Evolutionary conservation across 139 green algal species (phyloP), one percentile per base, ranked within the genome.

Genomic region (Zygnema circumcarinatum): DNA sequence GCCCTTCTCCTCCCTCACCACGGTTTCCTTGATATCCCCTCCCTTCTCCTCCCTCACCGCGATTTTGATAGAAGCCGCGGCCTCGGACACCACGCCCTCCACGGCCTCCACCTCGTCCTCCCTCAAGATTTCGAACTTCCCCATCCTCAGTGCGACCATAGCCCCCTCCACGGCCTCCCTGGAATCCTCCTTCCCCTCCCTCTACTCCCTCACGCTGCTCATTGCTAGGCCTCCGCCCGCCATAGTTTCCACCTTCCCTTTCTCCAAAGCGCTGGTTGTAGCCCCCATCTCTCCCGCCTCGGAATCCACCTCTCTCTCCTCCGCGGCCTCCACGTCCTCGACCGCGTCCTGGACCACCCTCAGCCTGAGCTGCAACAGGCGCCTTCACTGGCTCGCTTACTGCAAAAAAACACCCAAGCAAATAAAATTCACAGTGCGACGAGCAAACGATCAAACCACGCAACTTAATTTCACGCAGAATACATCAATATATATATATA

Each of bases 231-330:
- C 76, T 36, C 7, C 69, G 32, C 11, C 76, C 73, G 31, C 73
- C 73, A 29, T 72, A 72, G 33, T n/a, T 29, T 29, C 73, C 76
- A 25, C 76, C 76, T 38, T 83, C 76, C 16, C 76, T 3, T 3
- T 38, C 32, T 11, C 76, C 76, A 78, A 25, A 78, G 11, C 7
- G 38, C 16, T 47, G 38, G 69, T 16, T 7, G 75, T 81, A 83
- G 76, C 76, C 76, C 11, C 76, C 76, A 7, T 62, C 47, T 38
- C 76, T 42, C 38, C 76, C 76, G 7, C 76, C 76, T 79, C 76
- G 76, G 69, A 41, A 41, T 41, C 47, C 47, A 22, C 32, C 41
- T 81, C 76, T 52, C 7, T 52, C 76, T 11, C 76, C 38, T 80
- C 76, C 76, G 7, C 76, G 76, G 47, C 76, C 76, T 42, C 76